phyloP scores from a whole-genome alignment of 441 rosid species.

The Adansonia grandidieri region DNA sequence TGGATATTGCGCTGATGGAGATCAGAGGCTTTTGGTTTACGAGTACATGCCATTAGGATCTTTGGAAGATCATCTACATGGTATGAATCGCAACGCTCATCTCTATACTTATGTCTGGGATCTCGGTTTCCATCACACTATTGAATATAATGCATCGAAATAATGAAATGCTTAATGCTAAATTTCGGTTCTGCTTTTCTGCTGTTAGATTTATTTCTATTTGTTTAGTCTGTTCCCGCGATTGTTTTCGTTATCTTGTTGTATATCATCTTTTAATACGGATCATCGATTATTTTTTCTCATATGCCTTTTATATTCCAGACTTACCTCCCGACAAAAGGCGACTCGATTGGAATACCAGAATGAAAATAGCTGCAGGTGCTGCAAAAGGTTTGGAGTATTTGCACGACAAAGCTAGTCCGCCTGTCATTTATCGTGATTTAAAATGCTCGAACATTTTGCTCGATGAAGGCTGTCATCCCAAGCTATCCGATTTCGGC shows the following conservation, averaged over 20 bases:
- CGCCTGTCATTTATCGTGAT: not conserved
- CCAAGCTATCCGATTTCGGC: slow-evolving; percentile 41
- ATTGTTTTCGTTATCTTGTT: not conserved
- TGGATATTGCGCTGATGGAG: too few relatives aligned
- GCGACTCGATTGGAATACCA: slow-evolving; percentile 16
- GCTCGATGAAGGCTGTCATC: not conserved
- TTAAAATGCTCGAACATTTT: not conserved
- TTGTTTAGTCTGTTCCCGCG: not conserved
- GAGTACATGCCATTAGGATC: too few relatives aligned
- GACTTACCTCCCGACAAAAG: slow-evolving; percentile 76
- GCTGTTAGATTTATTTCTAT: not conserved
- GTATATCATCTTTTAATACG: not conserved
- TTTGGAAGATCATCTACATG: too few relatives aligned
- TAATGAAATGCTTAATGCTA: not conserved
- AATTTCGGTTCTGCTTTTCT: not conserved
- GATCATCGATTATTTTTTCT: slow-evolving; percentile 21
- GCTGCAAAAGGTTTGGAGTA: not conserved
- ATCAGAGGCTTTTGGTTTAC: too few relatives aligned
- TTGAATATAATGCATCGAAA: not conserved
- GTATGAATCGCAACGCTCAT: not conserved
- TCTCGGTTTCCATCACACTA: too few relatives aligned
- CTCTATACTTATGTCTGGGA: not conserved
- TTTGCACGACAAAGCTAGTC: not conserved
- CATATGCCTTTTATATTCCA: slow-evolving; percentile 31
- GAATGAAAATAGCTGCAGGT: not conserved